phyloP scores from a whole-genome alignment of 768 basidiomycete genomes.

The Panellus pusillus region DNA sequence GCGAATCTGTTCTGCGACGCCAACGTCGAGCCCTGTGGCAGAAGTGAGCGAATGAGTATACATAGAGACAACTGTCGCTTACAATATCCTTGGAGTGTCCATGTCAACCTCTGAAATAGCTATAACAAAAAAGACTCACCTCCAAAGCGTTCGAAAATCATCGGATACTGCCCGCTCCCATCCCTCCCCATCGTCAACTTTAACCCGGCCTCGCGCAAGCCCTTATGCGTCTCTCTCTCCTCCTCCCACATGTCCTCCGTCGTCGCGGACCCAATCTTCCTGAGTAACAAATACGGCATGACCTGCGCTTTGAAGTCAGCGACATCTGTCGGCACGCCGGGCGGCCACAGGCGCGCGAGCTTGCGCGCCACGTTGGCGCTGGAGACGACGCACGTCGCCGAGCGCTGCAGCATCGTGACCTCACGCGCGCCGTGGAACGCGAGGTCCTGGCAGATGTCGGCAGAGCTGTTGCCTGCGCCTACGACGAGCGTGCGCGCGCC shows the following conservation, averaged over 20 bases:
- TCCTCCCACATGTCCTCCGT: conserved; percentile 7
- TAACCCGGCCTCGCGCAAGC: conserved; percentile 6
- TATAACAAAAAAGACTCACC: too few relatives aligned
- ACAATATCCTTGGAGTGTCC: too few relatives aligned
- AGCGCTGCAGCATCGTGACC: conserved; percentile 45
- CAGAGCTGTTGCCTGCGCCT: conserved; percentile 40
- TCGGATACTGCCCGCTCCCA: conserved; percentile 5
- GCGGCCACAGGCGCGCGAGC: conserved; percentile 13
- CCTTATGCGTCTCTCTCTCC: conserved; percentile 7
- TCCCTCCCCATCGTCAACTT: conserved; percentile 4
- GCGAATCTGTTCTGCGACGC: conserved; percentile 49
- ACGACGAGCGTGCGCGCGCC: conserved; percentile 40
- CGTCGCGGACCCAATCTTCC: conserved; percentile 7
- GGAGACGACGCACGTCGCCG: conserved; percentile 35
- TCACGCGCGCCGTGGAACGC: conserved; percentile 28
- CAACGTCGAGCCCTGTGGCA: conserved; percentile 40
- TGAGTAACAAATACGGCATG: conserved; percentile 4
- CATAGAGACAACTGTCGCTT: neutral
- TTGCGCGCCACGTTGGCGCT: neutral
- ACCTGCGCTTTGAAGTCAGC: conserved; percentile 24
- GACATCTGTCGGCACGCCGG: conserved; percentile 22
- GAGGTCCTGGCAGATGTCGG: conserved; percentile 41
- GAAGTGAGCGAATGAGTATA: neutral
- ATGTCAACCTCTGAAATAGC: too few relatives aligned
- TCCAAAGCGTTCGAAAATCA: conserved; percentile 11